Evolutionary conservation across 192 early-diverging fungal species (phyloP).

Genomic region (Backusella sp.): DNA sequence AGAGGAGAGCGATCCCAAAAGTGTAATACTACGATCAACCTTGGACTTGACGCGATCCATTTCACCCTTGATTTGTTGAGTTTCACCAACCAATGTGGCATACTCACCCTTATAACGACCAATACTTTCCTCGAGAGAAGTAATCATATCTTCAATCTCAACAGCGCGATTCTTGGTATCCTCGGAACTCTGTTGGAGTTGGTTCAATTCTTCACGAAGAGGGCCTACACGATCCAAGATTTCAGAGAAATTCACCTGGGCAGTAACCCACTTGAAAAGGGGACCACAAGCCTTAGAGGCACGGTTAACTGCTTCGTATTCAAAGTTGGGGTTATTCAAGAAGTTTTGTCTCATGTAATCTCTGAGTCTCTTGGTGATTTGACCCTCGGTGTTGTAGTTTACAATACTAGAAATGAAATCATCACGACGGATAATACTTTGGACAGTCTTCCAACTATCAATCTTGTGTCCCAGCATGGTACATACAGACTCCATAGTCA

Average conservation of each 20-base stretch:
- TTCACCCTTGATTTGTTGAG: conserved; percentile 84
- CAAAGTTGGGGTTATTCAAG: conserved; percentile 82
- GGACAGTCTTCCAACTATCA: conserved; percentile 91
- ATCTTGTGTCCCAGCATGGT: conserved; percentile 83
- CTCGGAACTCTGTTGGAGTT: conserved; percentile 78
- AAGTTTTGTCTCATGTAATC: conserved; percentile 80
- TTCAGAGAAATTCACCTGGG: conserved; percentile 90
- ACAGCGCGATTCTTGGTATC: conserved; percentile 68
- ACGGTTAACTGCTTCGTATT: conserved; percentile 94
- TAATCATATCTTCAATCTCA: conserved; percentile 76
- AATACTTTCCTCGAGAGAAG: conserved; percentile 85
- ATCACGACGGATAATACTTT: conserved; percentile 86
- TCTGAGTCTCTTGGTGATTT: conserved; percentile 73
- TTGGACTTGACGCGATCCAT: conserved; percentile 92
- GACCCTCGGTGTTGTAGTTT: conserved; percentile 87
- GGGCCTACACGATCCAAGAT: conserved; percentile 96
- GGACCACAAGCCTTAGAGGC: conserved; percentile 99
- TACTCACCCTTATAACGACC: conserved; percentile 96
- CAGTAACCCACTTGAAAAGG: conserved; percentile 95
- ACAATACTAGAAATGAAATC: conserved; percentile 98
- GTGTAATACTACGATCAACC: conserved; percentile 86
- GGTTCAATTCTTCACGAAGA: conserved; percentile 86
- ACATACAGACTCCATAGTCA: conserved; percentile 98
- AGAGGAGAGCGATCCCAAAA: conserved; percentile 86
- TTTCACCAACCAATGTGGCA: conserved; percentile 92